Evolutionary conservation across 2,329 filamentous ascomycete genomes (phyloP), one percentile per base, ranked within the genome.

Genomic region (Exophiala xenobiotica): DNA sequence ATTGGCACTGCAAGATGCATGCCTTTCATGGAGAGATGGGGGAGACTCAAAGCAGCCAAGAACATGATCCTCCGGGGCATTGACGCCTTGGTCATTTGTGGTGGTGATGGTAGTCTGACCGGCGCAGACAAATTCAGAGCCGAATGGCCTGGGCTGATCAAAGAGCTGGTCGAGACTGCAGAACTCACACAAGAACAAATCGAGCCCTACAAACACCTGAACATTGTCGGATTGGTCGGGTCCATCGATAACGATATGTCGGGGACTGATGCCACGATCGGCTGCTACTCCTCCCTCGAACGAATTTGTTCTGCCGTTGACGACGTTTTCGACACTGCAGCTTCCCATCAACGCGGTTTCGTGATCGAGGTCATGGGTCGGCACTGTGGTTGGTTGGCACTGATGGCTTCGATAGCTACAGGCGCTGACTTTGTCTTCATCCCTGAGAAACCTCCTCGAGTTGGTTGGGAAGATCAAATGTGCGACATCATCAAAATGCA

Each of bases 191-290:
- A 75, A 37, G 80, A 86, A 50, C 86, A 96, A 67, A 74, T 89
- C 53, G 77, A 82, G 39, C 87, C 88, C 1, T 95, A 90, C 78
- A 80, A 81, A 65, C 84, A 95, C 62, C 81, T 99, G 66, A 99
- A 97, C 72, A 96, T 99, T 61, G 92, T 97, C 47, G 93, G 93
- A 41, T 77, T 97, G 45, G 93, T 99, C 22, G 93, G 93, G 51
- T 96, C 90, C 47, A 99, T 99, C 66, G 93, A 99, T 78, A 99
- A 99, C 68, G 93, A 99, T 67, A 87, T 99, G 72, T 95, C 91
- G 43, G 90, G 90, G 59, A 99, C 93, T 9, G 93, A 99, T 70
- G 92, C 93, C 53, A 99, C 93, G 24, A 96, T 99, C 68, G 93
- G 93, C 49, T 95, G 89, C 69, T 97, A 96, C 75, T 96, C 91